These are phyloP conservation scores for Wallemia hederae DNA, from an alignment of 1,284 basidiomycete species.

Conservation along the genomic window DNA sequence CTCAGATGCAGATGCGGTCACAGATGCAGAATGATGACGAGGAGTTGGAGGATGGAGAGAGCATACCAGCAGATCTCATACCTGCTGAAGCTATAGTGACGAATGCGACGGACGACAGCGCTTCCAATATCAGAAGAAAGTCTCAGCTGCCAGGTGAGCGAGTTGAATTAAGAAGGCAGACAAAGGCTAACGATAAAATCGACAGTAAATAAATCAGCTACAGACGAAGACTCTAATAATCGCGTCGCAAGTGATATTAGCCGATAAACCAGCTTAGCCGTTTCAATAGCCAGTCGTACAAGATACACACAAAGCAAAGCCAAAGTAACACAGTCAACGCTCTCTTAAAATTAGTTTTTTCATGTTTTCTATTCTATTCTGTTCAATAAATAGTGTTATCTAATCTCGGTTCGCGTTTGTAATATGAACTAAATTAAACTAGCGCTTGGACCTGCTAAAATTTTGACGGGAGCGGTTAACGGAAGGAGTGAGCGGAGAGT, in stretches of 20 bases:
- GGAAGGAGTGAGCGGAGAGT: not conserved
- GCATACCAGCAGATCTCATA: not conserved
- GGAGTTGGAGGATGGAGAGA: not conserved
- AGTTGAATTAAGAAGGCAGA: not conserved
- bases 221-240: not conserved
- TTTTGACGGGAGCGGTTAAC: not conserved
- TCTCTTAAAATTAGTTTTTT: not conserved
- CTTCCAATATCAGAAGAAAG: not conserved
- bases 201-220: not conserved
- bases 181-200: not conserved
- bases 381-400: not conserved
- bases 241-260: not conserved
- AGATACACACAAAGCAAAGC: not conserved
- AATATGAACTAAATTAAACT: too few relatives aligned
- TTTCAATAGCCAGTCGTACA: not conserved
- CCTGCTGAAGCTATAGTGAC: not conserved
- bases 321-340: not conserved
- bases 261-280: not conserved
- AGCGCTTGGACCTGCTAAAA: not conserved
- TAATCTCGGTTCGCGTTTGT: too few relatives aligned
- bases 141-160: not conserved
- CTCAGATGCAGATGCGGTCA: not conserved
- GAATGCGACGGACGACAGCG: not conserved
- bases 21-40: not conserved
- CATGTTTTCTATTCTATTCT: not conserved